Conservation (phyloP, 257 asterid genomes). For the Plectranthus barbatus region DNA sequence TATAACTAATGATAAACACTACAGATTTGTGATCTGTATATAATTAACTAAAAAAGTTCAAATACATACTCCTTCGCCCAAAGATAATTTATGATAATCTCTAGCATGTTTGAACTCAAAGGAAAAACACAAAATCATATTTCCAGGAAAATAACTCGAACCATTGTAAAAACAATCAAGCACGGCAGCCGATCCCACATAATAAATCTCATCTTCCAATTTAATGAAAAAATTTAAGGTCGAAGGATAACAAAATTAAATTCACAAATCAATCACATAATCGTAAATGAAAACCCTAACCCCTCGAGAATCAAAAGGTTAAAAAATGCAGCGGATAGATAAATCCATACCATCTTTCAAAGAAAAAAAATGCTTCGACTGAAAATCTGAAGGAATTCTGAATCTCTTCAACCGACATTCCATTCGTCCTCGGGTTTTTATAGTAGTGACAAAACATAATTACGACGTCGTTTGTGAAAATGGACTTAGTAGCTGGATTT, state of each 20-base stretch:
- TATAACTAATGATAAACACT: neutral
- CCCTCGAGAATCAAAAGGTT: neutral
- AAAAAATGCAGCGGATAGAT: neutral
- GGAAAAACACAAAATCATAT: neutral
- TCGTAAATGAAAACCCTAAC: conserved; percentile 14
- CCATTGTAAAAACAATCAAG: neutral
- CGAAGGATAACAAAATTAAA: neutral
- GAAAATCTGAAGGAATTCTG: conserved; percentile 1
- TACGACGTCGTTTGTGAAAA: too few species aligned
- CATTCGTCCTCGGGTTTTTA: too few species aligned
- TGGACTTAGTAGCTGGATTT: neutral
- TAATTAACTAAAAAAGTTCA: neutral
- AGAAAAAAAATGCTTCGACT: neutral
- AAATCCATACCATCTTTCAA: conserved; percentile 22
- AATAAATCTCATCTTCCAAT: neutral
- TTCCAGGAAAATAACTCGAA: conserved; percentile 4
- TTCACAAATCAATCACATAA: too few species aligned
- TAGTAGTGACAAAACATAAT: too few species aligned
- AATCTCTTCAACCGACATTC: too few species aligned
- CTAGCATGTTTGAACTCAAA: neutral
- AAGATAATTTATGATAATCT: neutral
- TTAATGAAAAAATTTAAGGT: neutral
- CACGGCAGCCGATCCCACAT: neutral
- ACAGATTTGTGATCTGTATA: neutral
- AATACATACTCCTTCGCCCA: neutral